Percentiles rank a stretch among this genome's conserved stretches.
Evolutionary conservation across 2,329 filamentous ascomycete species (phyloP).

Genomic region (Gaeumannomyces sp.): DNA sequence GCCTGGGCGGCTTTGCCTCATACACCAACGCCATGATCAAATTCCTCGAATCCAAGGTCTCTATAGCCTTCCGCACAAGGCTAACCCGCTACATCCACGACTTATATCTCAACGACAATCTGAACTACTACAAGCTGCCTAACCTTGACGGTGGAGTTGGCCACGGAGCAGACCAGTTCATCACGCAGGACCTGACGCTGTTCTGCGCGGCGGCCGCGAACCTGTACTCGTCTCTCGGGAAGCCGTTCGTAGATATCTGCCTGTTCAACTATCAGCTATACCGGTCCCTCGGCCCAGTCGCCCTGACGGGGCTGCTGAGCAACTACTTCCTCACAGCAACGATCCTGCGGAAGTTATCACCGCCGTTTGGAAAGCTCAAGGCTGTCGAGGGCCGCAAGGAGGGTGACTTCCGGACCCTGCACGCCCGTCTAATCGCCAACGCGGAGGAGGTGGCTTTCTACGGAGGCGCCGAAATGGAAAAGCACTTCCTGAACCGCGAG

Average conservation of each 20-base stretch:
- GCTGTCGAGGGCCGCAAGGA: slow-evolving; percentile 93
- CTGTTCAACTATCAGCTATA: slow-evolving; percentile 99
- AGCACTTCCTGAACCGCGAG: slow-evolving; percentile 82
- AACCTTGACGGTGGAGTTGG: slow-evolving; percentile 92
- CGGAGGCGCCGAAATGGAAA: slow-evolving; percentile 90
- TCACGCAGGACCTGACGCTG: slow-evolving; percentile 91
- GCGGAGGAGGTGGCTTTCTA: slow-evolving; percentile 98
- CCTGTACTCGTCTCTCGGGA: slow-evolving; percentile 93
- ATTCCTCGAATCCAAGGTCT: slow-evolving; percentile 94
- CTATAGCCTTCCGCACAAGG: slow-evolving; percentile 92
- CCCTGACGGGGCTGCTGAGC: slow-evolving; percentile 75
- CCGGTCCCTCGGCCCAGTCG: slow-evolving; percentile 80
- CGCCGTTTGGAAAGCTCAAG: slow-evolving; percentile 94
- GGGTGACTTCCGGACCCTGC: slow-evolving; percentile 87
- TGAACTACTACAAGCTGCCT: slow-evolving; percentile 92
- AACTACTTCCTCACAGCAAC: slow-evolving; percentile 95
- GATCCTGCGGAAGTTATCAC: slow-evolving; percentile 79
- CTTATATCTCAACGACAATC: slow-evolving; percentile 86
- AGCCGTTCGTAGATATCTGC: slow-evolving; percentile 91
- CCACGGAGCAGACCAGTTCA: slow-evolving; percentile 90
- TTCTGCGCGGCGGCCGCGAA: slow-evolving; percentile 92
- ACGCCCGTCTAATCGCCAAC: slow-evolving; percentile 89
- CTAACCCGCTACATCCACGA: slow-evolving; percentile 97
- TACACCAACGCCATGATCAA: slow-evolving; percentile 99
- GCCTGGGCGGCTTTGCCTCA: slow-evolving; percentile 84